These are phyloP conservation scores for Aspergillus haitiensis DNA, from an alignment of 495 filamentous ascomycete genomes.

Conservation along the genomic window DNA sequence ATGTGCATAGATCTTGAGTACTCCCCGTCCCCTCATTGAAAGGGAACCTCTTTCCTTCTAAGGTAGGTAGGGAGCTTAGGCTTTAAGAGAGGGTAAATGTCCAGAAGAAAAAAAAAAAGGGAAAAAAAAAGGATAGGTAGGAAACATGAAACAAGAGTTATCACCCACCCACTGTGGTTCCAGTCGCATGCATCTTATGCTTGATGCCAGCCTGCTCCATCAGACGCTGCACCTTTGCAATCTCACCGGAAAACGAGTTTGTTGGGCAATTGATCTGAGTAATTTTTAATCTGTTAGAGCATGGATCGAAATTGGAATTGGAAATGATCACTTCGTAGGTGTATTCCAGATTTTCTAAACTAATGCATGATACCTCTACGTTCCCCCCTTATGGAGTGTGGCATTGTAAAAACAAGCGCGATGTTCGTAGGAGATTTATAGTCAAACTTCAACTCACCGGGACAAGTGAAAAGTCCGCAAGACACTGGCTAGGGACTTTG, in stretches of 20 bases:
- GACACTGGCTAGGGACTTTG: conserved; percentile 4
- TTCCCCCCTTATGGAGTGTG: too few relatives aligned
- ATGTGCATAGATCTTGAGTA: too few relatives aligned
- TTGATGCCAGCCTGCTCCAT: conserved; percentile 67
- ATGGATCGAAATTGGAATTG: neutral
- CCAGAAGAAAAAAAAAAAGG: neutral
- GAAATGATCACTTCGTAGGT: neutral
- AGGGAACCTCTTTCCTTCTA: too few relatives aligned
- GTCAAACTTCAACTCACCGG: neutral
- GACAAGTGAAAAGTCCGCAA: conserved; percentile 6
- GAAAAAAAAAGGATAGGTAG: neutral
- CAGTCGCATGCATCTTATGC: conserved; percentile 79
- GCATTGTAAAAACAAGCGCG: neutral
- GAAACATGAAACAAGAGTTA: too few relatives aligned
- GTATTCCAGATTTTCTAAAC: neutral
- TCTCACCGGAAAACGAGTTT: conserved; percentile 75
- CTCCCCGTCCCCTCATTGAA: too few relatives aligned
- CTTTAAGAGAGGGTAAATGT: neutral
- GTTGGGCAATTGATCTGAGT: conserved; percentile 24
- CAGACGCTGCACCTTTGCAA: conserved; percentile 77
- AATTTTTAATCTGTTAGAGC: too few relatives aligned
- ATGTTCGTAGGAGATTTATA: neutral
- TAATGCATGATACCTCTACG: too few relatives aligned
- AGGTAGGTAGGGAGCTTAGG: too few relatives aligned
- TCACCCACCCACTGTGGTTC: conserved; percentile 77